Conservation (phyloP, 2,329 filamentous ascomycete species). For the Botryotinia convoluta region DNA sequence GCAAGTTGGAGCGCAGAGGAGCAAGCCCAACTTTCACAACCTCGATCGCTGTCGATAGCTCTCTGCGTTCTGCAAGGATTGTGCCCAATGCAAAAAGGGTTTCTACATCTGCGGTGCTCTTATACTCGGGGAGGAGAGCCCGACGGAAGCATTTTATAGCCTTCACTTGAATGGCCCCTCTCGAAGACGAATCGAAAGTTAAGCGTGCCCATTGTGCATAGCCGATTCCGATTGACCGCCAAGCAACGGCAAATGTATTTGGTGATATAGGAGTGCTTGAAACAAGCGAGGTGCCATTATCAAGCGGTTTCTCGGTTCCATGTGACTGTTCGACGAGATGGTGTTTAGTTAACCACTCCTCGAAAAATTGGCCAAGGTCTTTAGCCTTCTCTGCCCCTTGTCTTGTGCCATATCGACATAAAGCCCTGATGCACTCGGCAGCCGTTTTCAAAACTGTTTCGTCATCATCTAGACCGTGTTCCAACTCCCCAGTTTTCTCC, state of each 20-base stretch:
- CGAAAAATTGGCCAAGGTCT: slow-evolving; percentile 66
- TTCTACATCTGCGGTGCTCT: slow-evolving; percentile 66
- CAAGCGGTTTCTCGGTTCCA: slow-evolving; percentile 20
- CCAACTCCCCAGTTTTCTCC: slow-evolving; percentile 70
- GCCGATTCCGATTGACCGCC: slow-evolving; percentile 81
- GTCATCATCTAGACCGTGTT: slow-evolving; percentile 74
- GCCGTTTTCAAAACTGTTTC: slow-evolving; percentile 74
- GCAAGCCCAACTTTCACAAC: slow-evolving; percentile 74
- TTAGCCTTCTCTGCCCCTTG: slow-evolving; percentile 77
- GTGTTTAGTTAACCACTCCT: slow-evolving; percentile 69
- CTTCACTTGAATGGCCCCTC: slow-evolving; percentile 71
- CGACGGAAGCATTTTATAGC: slow-evolving; percentile 74
- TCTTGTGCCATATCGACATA: slow-evolving; percentile 77
- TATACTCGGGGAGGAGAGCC: slow-evolving; percentile 65
- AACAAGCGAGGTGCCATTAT: slow-evolving; percentile 25
- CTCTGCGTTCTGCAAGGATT: slow-evolving; percentile 84
- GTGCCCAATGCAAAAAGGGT: slow-evolving; percentile 77
- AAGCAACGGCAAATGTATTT: slow-evolving; percentile 64
- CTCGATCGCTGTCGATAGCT: slow-evolving; percentile 77
- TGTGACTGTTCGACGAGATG: slow-evolving; percentile 31
- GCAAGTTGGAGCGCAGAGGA: slow-evolving; percentile 47
- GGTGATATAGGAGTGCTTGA: slow-evolving; percentile 49
- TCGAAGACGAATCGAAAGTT: slow-evolving; percentile 70
- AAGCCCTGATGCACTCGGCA: slow-evolving; percentile 72
- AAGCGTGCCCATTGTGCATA: slow-evolving; percentile 83